Base-by-base conservation (phyloP, 371 early-diverging fungal genomes). In the Apophysomyces elegans region DNA sequence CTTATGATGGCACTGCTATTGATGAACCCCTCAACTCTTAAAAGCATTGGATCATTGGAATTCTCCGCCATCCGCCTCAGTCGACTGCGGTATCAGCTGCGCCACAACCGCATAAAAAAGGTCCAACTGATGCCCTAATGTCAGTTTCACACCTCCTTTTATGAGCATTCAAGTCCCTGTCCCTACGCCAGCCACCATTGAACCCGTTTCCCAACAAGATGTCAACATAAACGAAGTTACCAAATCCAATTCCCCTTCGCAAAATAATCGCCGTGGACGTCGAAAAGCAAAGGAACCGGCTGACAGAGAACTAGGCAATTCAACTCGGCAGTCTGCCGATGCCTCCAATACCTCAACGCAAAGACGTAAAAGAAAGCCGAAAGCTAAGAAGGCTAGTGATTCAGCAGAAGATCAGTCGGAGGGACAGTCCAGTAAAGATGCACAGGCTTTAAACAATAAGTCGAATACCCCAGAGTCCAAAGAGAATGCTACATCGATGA, bases 331-430 rank as follows among this genome's bases (percentile, higher is more conserved):
- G 5, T 4, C 21, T 50, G 32, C 21, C 21, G 54, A 50, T 7
- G 5, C 54, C 9, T 50, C 54, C 9, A 26, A 50, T 16, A 9
- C 54, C 16, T 21, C 54, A 7, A 50, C 21, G 9, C 54, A n/a
- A 11, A 50, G 21, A 21, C 54, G 54, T 1, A 56, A 64, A 44
- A 54, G 64, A 57, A 64, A 64, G 18, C 58, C 57, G 36, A 64
- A 43, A 36, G 36, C 64, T 16, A 46, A 43, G 41, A 45, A 43
- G 0, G 14, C 47, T 7, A 44, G 58, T 13, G 58, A 56, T 7
- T 12, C 45, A 41, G 7, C 18, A 16, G 36, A 58, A 7, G 35
- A 58, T 16, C 58, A 58, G 41, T 7, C 58, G n/a, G 45, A 13
- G 13, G 14, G 26, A 50, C 7, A 58, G 21, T 36, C n/a, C 5